Conservation (phyloP, 1,139 yeast genomes). For the Yamadazyma epiphylla region DNA sequence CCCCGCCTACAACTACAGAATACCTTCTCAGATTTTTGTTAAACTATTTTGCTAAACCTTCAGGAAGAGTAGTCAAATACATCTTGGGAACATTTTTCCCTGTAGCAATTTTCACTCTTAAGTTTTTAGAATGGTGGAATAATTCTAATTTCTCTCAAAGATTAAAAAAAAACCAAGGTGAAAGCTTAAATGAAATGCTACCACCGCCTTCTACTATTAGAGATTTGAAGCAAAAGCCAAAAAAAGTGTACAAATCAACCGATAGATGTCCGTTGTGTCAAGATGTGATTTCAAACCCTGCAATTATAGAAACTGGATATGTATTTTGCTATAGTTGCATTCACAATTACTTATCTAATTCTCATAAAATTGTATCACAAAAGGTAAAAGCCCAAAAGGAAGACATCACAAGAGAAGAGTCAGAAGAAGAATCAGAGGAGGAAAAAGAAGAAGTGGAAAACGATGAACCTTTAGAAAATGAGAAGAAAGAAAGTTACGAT, state of each 20-base stretch:
- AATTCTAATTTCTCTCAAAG: conserved; percentile 70
- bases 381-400: conserved; percentile 11
- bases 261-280: conserved; percentile 71
- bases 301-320: conserved; percentile 86
- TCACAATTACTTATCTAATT: conserved; percentile 53
- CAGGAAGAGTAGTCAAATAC: conserved; percentile 34
- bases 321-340: conserved; percentile 91
- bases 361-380: conserved; percentile 33
- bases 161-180: conserved; percentile 51
- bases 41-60: conserved; percentile 33
- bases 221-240: conserved; percentile 8
- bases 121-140: conserved; percentile 95
- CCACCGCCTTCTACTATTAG: conserved; percentile 49
- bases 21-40: conserved; percentile 28
- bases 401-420: conserved; percentile 15
- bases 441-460: conserved; percentile 15
- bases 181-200: conserved; percentile 44
- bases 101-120: conserved; percentile 74
- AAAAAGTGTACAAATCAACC: conserved; percentile 26
- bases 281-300: conserved; percentile 66
- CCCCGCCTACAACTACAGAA: conserved; percentile 56
- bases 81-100: conserved; percentile 66
- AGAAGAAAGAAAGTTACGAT: conserved; percentile 15
- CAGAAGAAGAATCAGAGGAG: conserved; percentile 16
- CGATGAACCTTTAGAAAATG: conserved; percentile 16